Evolutionary conservation across 257 asterid species (phyloP).

Genomic region (Scutellaria minor): DNA sequence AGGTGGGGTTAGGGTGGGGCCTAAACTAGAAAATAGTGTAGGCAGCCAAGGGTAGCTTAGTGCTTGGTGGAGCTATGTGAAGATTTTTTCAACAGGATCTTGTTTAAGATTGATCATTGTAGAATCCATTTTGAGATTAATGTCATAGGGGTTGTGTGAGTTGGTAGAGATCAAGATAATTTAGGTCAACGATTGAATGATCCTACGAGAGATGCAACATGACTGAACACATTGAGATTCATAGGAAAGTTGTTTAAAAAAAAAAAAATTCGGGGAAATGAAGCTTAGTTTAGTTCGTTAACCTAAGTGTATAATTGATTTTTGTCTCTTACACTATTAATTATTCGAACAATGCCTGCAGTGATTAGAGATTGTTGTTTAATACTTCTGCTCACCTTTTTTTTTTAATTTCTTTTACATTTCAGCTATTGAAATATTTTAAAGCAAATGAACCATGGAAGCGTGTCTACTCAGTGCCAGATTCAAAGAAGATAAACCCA

Average conservation of each 20-base stretch:
- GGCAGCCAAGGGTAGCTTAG: too few species aligned
- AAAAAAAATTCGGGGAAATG: not conserved
- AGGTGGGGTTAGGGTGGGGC: too few species aligned
- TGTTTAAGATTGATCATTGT: not conserved
- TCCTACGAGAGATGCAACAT: not conserved
- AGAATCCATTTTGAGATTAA: not conserved
- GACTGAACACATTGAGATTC: not conserved
- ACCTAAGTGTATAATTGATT: not conserved
- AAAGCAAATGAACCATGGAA: constrained; percentile 73
- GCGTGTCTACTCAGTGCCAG: constrained; percentile 49
- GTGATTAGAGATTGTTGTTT: not conserved
- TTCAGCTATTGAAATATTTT: constrained; percentile 60
- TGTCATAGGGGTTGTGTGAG: not conserved
- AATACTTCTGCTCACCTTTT: not conserved
- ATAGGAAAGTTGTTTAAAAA: too few species aligned
- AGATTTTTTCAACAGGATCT: too few species aligned
- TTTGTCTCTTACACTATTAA: not conserved
- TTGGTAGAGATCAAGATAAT: not conserved
- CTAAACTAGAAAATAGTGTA: too few species aligned
- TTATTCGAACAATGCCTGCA: not conserved
- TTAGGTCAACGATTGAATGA: not conserved
- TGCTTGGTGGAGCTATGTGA: too few species aligned
- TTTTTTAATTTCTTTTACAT: constrained; percentile 17
- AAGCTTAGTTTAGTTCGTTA: not conserved
- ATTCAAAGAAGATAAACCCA: constrained; percentile 49